These are phyloP conservation scores for Cyclanthera cordifolia DNA, from an alignment of 306 rosid species.

Conservation along the genomic window DNA sequence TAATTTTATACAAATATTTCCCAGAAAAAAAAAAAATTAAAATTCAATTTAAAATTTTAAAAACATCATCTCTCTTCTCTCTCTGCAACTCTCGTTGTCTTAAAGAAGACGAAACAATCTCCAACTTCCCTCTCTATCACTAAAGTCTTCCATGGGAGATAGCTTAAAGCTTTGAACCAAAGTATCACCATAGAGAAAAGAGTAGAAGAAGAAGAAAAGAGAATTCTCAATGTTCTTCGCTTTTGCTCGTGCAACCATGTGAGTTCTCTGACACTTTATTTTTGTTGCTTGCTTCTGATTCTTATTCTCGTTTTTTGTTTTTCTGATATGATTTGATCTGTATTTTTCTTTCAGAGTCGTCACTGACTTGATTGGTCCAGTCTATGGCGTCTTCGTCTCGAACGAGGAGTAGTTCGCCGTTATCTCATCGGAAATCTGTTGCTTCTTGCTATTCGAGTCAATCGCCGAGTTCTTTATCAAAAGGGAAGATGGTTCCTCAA, in stretches of 20 bases:
- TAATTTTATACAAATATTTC: not conserved
- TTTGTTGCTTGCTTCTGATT: slow-evolving; percentile 7
- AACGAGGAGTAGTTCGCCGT: slow-evolving; percentile 90
- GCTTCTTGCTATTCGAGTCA: slow-evolving; percentile 74
- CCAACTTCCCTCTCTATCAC: slow-evolving; percentile 7
- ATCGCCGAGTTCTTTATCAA: slow-evolving; percentile 58
- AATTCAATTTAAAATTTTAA: slow-evolving; percentile 13
- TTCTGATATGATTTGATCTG: slow-evolving; percentile 7
- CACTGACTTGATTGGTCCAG: slow-evolving; percentile 36
- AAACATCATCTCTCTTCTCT: slow-evolving; percentile 17
- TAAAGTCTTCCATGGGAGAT: slow-evolving; percentile 11
- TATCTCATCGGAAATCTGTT: slow-evolving; percentile 65
- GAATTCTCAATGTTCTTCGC: slow-evolving; percentile 32
- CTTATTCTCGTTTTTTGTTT: not conserved
- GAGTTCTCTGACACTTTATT: slow-evolving; percentile 59
- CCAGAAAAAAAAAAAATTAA: not conserved
- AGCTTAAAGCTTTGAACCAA: slow-evolving; percentile 21
- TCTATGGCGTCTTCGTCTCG: slow-evolving; percentile 88
- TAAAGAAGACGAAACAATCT: slow-evolving; percentile 71
- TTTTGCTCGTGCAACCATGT: slow-evolving; percentile 59
- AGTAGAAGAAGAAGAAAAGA: slow-evolving; percentile 9
- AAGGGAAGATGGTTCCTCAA: slow-evolving; percentile 67
- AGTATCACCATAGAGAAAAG: not conserved
- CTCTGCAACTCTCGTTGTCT: slow-evolving; percentile 54
- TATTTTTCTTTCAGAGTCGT: slow-evolving; percentile 33